Evolutionary conservation across 345 rosid genomes (phyloP).

Genomic region (Rhizophora mangle): DNA sequence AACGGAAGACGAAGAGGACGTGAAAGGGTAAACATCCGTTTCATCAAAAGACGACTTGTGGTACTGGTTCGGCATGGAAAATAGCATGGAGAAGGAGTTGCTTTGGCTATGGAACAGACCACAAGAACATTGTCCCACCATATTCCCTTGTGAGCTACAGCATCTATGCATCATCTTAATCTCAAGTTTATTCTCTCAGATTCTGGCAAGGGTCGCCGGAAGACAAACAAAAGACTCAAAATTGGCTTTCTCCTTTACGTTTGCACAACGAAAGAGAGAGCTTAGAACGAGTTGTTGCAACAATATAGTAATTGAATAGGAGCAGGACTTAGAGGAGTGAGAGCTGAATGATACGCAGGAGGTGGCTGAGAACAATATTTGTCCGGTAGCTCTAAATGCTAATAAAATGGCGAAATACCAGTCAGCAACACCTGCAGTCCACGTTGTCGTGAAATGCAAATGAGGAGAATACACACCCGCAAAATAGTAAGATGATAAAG

Average conservation of each 20-base stretch:
- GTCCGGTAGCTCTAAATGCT: slow-evolving; percentile 51
- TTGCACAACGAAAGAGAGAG: too few species aligned
- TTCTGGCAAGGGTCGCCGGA: neutral
- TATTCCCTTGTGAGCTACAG: slow-evolving; percentile 44
- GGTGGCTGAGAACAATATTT: slow-evolving; percentile 2
- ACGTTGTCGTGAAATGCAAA: slow-evolving; percentile 43
- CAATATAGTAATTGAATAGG: slow-evolving; percentile 37
- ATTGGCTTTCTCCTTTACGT: too few species aligned
- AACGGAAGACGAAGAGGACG: slow-evolving; percentile 53
- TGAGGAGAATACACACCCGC: slow-evolving; percentile 12
- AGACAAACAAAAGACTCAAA: neutral
- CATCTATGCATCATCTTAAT: slow-evolving; percentile 49
- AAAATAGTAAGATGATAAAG: slow-evolving; percentile 19
- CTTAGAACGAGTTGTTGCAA: slow-evolving; percentile 22
- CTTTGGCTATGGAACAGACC: slow-evolving; percentile 41
- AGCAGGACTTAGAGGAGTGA: slow-evolving; percentile 11
- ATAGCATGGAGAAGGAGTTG: slow-evolving; percentile 47
- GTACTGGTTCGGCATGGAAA: slow-evolving; percentile 38
- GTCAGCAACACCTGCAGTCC: slow-evolving; percentile 51
- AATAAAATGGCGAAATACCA: slow-evolving; percentile 49
- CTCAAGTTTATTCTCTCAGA: neutral
- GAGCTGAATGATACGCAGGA: neutral
- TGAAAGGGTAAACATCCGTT: slow-evolving; percentile 29
- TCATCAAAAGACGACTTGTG: slow-evolving; percentile 34
- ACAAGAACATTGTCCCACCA: slow-evolving; percentile 59